Conservation (phyloP, 2,329 filamentous ascomycete genomes). For the Helicocarpus griseus region DNA sequence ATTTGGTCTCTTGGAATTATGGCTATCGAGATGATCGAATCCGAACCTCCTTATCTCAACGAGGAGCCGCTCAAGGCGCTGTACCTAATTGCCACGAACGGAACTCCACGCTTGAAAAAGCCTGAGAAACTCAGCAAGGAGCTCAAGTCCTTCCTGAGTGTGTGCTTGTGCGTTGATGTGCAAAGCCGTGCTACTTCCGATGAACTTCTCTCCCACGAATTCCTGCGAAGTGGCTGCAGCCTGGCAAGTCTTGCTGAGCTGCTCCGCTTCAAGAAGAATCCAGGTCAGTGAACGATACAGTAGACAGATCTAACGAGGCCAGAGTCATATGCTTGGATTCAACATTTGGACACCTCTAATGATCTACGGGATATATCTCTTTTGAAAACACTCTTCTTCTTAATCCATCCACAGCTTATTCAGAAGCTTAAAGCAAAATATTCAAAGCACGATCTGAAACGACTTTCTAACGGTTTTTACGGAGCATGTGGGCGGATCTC, state of each 20-base stretch:
- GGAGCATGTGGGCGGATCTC: constrained; percentile 1
- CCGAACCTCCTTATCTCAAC: constrained; percentile 93
- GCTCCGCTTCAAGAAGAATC: constrained; percentile 55
- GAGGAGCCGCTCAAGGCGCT: constrained; percentile 95
- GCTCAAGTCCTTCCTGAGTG: constrained; percentile 90
- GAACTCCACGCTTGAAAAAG: constrained; percentile 93
- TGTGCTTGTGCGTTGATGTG: constrained; percentile 94
- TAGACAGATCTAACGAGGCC: too few species aligned
- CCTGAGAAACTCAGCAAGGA: constrained; percentile 97
- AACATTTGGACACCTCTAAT: too few species aligned
- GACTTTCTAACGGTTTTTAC: neutral
- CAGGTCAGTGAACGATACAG: constrained; percentile 20
- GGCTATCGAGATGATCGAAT: constrained; percentile 99
- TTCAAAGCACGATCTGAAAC: neutral
- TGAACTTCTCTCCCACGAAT: constrained; percentile 85
- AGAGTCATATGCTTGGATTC: too few species aligned
- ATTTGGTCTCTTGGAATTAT: constrained; percentile 99
- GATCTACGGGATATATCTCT: neutral
- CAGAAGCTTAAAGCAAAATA: too few species aligned
- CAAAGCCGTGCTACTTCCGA: constrained; percentile 85
- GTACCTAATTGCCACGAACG: constrained; percentile 96
- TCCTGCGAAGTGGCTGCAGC: constrained; percentile 84
- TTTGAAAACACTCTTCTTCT: neutral
- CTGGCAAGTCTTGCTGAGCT: constrained; percentile 75
- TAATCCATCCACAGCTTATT: too few species aligned